Conservation (phyloP, 352 stramenopile species). For the Globisporangium perplexum region DNA sequence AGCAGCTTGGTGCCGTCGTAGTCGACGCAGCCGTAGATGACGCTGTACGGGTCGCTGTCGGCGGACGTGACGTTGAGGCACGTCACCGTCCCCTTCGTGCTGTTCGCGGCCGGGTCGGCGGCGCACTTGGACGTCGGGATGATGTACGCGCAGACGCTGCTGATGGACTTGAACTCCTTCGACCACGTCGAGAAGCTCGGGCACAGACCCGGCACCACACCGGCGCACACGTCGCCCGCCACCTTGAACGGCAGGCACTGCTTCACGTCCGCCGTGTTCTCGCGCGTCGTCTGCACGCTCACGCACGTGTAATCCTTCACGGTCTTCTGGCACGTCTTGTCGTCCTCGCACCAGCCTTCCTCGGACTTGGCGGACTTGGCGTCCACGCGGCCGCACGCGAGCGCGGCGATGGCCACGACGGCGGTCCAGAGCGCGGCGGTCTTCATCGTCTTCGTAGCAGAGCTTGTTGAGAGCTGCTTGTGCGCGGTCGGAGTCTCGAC, state of each 20-base stretch:
- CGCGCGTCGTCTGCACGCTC: constrained; percentile 72
- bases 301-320: constrained; percentile 54
- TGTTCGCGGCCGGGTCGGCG: constrained; percentile 23
- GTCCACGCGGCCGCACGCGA: constrained; percentile 11
- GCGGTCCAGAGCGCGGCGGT: constrained; percentile 12
- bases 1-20: constrained; percentile 57
- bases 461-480: background rate
- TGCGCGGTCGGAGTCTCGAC: background rate
- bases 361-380: constrained; percentile 37
- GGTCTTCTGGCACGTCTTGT: constrained; percentile 30
- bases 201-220: constrained; percentile 47
- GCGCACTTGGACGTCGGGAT: constrained; percentile 49
- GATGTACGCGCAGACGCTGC: constrained; percentile 64
- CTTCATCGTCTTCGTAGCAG: constrained; percentile 3
- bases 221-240: constrained; percentile 53
- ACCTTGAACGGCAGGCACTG: constrained; percentile 56
- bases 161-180: constrained; percentile 55
- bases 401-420: constrained; percentile 10
- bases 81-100: constrained; percentile 29
- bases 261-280: constrained; percentile 61
- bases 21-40: constrained; percentile 81
- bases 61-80: constrained; percentile 22
- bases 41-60: constrained; percentile 23
- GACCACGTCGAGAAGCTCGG: constrained; percentile 74
- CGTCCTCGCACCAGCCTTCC: constrained; percentile 58